Evolutionary conservation across 192 early-diverging fungal species (phyloP), one percentile per base, ranked within the genome.

Genomic region (Coemansia umbellata): DNA sequence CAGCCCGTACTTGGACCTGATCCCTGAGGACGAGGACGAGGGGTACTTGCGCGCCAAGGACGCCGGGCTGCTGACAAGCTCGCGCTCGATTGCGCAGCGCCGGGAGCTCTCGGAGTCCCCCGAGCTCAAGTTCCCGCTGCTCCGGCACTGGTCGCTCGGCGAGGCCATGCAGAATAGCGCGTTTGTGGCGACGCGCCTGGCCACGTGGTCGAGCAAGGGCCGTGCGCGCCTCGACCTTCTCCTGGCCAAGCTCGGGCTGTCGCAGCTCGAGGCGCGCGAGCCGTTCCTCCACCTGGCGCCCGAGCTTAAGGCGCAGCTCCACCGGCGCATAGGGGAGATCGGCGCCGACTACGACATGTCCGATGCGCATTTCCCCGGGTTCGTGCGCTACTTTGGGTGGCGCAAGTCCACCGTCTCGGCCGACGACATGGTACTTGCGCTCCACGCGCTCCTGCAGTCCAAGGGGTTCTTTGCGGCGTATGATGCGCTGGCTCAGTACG

Each of bases 211-310:
- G 18, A 87, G 88, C 51, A 79, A 75, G 18, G 95, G 95, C 3
- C 78, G 90, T 43, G 78, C 85, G 58, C 74, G 86, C 24, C 69
- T 97, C n/a, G 80, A 81, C 14, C 85, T 92, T 15, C 73, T 95
- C 52, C 60, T 97, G 43, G 90, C 91, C 41, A 92, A 92, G 53
- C 91, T 95, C 82, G 95, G 95, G 77, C 84, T 97, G 42, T 91
- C 92, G 0, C 70, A 86, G 30, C 84, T 83, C 26, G 89, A 97
- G 52, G 85, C 83, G 1, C 80, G 79, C 8, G 86, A 93, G 52
- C 81, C 81, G 1, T 95, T 83, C 69, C 64, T 79, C 40, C 84
- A 89, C 32, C 80, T 89, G 78, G 81, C 81, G 32, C 85, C 85
- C 5, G 91, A 92, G 27, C 85, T 95, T 56, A 85, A 92, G 33